phyloP scores from a whole-genome alignment of 352 stramenopile species.

The Globisporangium cystogenes region DNA sequence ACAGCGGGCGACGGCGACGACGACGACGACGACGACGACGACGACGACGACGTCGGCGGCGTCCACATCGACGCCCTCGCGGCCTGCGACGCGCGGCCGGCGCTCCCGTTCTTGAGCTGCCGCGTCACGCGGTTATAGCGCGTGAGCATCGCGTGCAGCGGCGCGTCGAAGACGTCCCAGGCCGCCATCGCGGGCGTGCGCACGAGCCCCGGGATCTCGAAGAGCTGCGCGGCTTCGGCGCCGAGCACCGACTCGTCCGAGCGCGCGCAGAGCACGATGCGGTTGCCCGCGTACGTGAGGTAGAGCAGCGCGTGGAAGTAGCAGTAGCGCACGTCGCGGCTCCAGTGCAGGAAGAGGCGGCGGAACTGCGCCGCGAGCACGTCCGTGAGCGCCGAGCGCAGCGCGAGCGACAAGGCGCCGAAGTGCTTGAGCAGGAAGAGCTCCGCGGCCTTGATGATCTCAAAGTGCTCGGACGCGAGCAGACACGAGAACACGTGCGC shows the following conservation, averaged over 20 bases:
- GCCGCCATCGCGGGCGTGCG: slow-evolving; percentile 22
- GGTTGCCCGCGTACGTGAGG: slow-evolving; percentile 74
- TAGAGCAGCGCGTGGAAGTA: slow-evolving; percentile 81
- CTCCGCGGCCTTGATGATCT: slow-evolving; percentile 60
- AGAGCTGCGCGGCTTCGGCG: slow-evolving; percentile 45
- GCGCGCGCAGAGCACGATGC: slow-evolving; percentile 57
- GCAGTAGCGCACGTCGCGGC: slow-evolving; percentile 80
- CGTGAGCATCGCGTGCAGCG: slow-evolving; percentile 46
- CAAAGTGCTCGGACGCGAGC: slow-evolving; percentile 65
- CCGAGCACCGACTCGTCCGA: slow-evolving; percentile 75
- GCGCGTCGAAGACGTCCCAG: slow-evolving; percentile 62
- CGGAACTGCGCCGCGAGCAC: slow-evolving; percentile 48
- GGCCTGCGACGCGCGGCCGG: neutral
- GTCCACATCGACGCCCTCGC: neutral
- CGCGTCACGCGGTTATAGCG: slow-evolving; percentile 45
- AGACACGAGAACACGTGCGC: slow-evolving; percentile 51
- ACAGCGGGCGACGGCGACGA: too few species aligned
- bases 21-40: slow-evolving; percentile 10
- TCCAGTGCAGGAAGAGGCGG: slow-evolving; percentile 76
- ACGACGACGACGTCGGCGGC: slow-evolving; percentile 9
- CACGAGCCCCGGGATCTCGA: slow-evolving; percentile 68
- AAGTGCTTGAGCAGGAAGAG: slow-evolving; percentile 73
- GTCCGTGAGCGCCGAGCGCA: slow-evolving; percentile 46
- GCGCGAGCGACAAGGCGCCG: slow-evolving; percentile 31
- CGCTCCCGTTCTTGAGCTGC: slow-evolving; percentile 9